Evolutionary conservation across 2,329 filamentous ascomycete genomes (phyloP).

Genomic region (Cucurbitaria berberidis): DNA sequence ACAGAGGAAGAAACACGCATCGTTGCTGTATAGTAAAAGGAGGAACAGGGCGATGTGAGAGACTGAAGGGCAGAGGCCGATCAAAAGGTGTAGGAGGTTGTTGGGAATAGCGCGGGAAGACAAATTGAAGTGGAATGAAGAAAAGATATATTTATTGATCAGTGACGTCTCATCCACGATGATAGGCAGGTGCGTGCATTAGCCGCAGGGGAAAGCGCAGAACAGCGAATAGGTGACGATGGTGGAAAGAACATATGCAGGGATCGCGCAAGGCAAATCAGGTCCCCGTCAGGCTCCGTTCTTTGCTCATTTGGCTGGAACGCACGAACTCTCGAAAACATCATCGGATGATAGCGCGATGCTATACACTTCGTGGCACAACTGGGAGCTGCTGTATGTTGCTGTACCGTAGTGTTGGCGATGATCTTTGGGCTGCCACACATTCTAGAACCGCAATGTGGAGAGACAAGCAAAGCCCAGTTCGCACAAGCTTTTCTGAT

Average conservation of each 20-base stretch:
- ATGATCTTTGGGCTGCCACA: conserved; percentile 4
- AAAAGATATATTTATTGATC: conserved; percentile 19
- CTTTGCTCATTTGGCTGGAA: conserved; percentile 10
- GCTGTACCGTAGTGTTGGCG: background rate
- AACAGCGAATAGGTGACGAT: conserved; percentile 20
- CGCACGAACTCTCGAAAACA: conserved; percentile 4
- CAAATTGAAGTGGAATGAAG: conserved; percentile 6
- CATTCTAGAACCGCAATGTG: conserved; percentile 13
- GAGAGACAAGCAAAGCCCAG: conserved; percentile 3
- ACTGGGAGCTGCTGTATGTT: background rate
- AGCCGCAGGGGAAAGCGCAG: conserved; percentile 20
- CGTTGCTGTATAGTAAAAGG: conserved; percentile 8
- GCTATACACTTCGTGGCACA: background rate
- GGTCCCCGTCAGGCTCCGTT: conserved; percentile 14
- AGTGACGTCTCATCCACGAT: conserved; percentile 24
- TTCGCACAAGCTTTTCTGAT: conserved; percentile 17
- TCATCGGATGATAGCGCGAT: background rate
- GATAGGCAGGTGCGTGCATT: conserved; percentile 22
- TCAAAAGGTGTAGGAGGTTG: conserved; percentile 10
- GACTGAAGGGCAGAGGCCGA: conserved; percentile 5
- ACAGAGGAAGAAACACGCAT: conserved; percentile 47
- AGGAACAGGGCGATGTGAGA: background rate
- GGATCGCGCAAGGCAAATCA: conserved; percentile 7
- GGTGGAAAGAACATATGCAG: conserved; percentile 18
- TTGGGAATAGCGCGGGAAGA: conserved; percentile 1